Percentiles rank a stretch among this genome's conserved stretches.
Evolutionary conservation across 106 monocot species (phyloP).

Genomic region (Dioscorea alata): DNA sequence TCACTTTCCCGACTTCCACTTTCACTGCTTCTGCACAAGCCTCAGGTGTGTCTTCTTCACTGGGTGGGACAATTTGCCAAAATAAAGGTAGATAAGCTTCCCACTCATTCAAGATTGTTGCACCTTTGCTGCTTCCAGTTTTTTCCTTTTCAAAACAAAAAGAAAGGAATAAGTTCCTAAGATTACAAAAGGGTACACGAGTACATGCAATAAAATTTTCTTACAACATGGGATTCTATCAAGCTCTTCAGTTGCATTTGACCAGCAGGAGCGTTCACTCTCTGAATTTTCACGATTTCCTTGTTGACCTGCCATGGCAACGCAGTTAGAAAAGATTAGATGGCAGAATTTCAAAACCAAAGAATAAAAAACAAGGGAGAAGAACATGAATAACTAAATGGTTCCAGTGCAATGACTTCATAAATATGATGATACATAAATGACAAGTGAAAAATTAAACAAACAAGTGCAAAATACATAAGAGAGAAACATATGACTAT

Average conservation of each 20-base stretch:
- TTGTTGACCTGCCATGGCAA: slow-evolving; percentile 62
- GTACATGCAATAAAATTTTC: slow-evolving; percentile 7
- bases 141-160: slow-evolving; percentile 62
- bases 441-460: too few relatives aligned
- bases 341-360: neutral
- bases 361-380: neutral
- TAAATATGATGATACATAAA: too few relatives aligned
- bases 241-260: slow-evolving; percentile 97
- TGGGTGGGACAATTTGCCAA: slow-evolving; percentile 96
- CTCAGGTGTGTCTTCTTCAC: slow-evolving; percentile 94
- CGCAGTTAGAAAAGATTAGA: neutral
- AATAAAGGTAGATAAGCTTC: slow-evolving; percentile 93
- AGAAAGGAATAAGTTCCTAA: neutral
- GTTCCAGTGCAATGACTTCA: too few relatives aligned
- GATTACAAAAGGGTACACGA: neutral
- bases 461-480: too few relatives aligned
- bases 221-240: slow-evolving; percentile 98
- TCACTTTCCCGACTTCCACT: slow-evolving; percentile 39
- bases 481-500: too few relatives aligned
- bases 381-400: too few relatives aligned
- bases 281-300: slow-evolving; percentile 98
- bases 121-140: slow-evolving; percentile 87
- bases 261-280: slow-evolving; percentile 95
- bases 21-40: slow-evolving; percentile 78
- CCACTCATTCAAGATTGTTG: slow-evolving; percentile 78